Evolutionary conservation across 1,284 basidiomycete genomes (phyloP), one percentile per base, ranked within the genome.

Genomic region (Microstroma glucosiphilum): DNA sequence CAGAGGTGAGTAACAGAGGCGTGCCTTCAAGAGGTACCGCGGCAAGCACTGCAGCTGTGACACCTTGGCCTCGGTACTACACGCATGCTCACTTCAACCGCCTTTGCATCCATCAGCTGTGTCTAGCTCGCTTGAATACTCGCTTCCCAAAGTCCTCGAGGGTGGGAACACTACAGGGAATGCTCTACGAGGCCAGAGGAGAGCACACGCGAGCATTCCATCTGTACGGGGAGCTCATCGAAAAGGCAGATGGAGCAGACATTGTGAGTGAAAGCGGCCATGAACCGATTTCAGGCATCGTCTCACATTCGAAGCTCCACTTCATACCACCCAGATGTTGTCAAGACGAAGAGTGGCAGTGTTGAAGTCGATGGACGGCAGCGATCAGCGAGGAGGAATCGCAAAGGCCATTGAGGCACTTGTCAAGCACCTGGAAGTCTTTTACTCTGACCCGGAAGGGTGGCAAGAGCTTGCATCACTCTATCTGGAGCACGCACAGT

Each of bases 401-500:
- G 63, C 88, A 54, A 83, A 84, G 48, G 87, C 89, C 0, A 87
- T 92, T 1, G 83, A 87, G 11, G 86, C 90, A 66, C 84, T 98
- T 6, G 86, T 87, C 21, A 81, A 84, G 40, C 89, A 91, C 75
- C 85, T 97, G 42, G 94, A 97, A 76, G 92, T 88, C 0, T 92
- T 94, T 80, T 97, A 97, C 79, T 86, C 87, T 30, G 94, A 98
- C 73, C 83, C 90, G 0, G 89, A 93, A 69, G 92, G 86, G 4
- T 98, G 94, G 96, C 83, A 91, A 12, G 88, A 96, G 74, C 85
- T 98, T n/a, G 89, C 92, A 0, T 89, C 91, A 69, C 85, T 92
- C 7, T 96, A 98, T 75, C 83, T 87, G 1, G 84, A 86, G 15
- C 86, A 88, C 69, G 71, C 70, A 0, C 42, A 56, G 37, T 37